Base-by-base conservation (phyloP, 345 rosid species). In the Acer campestre region DNA sequence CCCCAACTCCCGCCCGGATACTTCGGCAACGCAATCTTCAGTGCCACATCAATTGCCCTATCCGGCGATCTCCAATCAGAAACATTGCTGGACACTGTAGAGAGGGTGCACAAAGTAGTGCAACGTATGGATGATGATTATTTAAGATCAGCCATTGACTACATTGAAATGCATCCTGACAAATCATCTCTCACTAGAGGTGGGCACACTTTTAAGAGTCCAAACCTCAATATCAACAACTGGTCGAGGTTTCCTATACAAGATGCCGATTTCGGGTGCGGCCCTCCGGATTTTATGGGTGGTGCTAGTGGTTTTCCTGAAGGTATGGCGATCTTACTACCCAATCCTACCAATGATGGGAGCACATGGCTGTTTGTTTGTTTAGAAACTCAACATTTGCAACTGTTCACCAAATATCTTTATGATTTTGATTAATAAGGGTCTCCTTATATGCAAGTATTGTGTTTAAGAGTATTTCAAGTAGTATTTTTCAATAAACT, bases 241-340 rank as follows among this genome's bases (percentile, higher is more conserved):
- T 75, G 82, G 82, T 18, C 23, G 12, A 9, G 56, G 8, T 11
- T 68, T 18, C 79, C 78, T 2, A 0, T 80, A 6, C 20, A 61
- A 8, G 13, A 63, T 8, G 71, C 68, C 0, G 75, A 80, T 49
- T 80, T 80, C 27, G 78, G 82, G 49, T 80, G 79, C 67, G 78
- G 82, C 8, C 12, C 17, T 20, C 71, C 82, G 3, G 7, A 59
- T 0, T 17, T 55, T 3, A 35, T 44, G 69, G 62, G 80, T 3
- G 62, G 46, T 6, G 70, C 70, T 27, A 29, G 18, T 1, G 70
- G 25, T 31, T 17, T 6, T 5, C 40, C 27, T 0, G 80, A 70
- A 74, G 82, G 82, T 2, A 22, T 7, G 49, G 64, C 22, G 9
- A 35, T 29, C 27, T 1, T 75, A 14, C 55, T 75, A 35, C 75